Percentiles rank a stretch among this genome's conserved stretches.
Evolutionary conservation across 2,329 filamentous ascomycete species (phyloP).

Genomic region (Aspergillus glaucus): DNA sequence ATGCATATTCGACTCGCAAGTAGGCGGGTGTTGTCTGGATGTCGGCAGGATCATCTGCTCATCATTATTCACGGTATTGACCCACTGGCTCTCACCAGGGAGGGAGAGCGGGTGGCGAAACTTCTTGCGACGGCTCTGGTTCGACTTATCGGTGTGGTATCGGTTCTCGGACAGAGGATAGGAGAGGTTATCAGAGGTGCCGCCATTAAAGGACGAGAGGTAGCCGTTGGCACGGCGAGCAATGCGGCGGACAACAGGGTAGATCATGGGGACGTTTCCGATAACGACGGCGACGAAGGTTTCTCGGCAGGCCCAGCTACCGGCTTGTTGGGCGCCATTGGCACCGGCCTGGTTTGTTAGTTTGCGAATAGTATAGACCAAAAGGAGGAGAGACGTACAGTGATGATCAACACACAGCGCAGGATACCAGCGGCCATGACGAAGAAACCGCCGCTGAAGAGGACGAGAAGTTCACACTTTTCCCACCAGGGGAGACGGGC

Average conservation of each 20-base stretch:
- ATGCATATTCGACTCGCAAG: conserved; percentile 13
- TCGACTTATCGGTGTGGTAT: conserved; percentile 5
- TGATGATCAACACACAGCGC: conserved; percentile 48
- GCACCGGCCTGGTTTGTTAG: conserved; percentile 21
- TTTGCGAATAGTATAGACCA: not conserved
- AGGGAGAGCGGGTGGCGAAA: conserved; percentile 28
- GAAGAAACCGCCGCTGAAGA: conserved; percentile 53
- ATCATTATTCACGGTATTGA: conserved; percentile 21
- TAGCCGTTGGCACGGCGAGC: conserved; percentile 21
- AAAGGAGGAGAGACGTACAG: conserved; percentile 16
- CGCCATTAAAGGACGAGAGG: conserved; percentile 15
- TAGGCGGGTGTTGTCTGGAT: conserved; percentile 18
- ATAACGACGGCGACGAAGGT: conserved; percentile 42
- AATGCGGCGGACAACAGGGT: conserved; percentile 26
- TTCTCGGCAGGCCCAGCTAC: conserved; percentile 41
- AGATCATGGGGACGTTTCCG: conserved; percentile 40
- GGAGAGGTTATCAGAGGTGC: conserved; percentile 13
- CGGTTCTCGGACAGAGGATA: conserved; percentile 17
- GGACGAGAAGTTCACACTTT: conserved; percentile 48
- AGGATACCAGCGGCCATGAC: conserved; percentile 51
- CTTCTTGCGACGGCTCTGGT: conserved; percentile 15
- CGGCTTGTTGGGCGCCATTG: conserved; percentile 36
- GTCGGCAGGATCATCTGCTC: conserved; percentile 22
- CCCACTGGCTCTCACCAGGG: conserved; percentile 24
- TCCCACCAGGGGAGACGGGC: conserved; percentile 44